Evolutionary conservation across 805 yeast species (phyloP).

Genomic region (Ogataea pini): DNA sequence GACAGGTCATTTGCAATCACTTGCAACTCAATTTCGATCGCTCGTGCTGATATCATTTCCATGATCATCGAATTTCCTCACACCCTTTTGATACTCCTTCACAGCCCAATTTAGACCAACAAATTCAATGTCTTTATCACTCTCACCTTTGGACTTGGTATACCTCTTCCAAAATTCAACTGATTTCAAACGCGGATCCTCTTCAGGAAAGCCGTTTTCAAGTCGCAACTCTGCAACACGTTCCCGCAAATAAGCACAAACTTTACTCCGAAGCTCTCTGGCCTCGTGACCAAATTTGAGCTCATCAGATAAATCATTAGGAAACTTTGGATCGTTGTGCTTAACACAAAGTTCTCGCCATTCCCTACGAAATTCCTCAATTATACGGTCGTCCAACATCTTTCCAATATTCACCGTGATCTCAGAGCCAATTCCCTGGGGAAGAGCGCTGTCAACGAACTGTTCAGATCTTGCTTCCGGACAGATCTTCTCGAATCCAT

Average conservation of each 20-base stretch:
- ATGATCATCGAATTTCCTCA: conserved; percentile 32
- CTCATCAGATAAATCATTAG: conserved; percentile 60
- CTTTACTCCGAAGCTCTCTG: conserved; percentile 60
- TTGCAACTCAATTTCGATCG: background rate
- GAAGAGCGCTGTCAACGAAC: conserved; percentile 57
- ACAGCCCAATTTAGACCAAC: conserved; percentile 86
- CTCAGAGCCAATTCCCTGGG: conserved; percentile 65
- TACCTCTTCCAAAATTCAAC: conserved; percentile 76
- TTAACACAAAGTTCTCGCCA: conserved; percentile 68
- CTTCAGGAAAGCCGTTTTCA: conserved; percentile 47
- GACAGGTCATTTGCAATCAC: too few species aligned
- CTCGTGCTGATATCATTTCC: conserved; percentile 31
- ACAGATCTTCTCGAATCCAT: conserved; percentile 83
- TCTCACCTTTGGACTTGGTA: conserved; percentile 62
- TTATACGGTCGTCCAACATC: conserved; percentile 58
- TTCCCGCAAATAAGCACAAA: conserved; percentile 69
- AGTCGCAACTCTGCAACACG: conserved; percentile 54
- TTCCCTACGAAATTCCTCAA: conserved; percentile 60
- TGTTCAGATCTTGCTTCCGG: conserved; percentile 70
- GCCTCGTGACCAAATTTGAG: conserved; percentile 67
- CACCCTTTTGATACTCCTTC: conserved; percentile 57
- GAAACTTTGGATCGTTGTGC: conserved; percentile 50
- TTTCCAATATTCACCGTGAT: conserved; percentile 72
- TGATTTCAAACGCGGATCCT: conserved; percentile 66
- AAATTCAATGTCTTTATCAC: conserved; percentile 68